A percentile compares a stretch with the other conserved stretches of the same genome.
Conservation (phyloP, 805 yeast genomes). For the Saccharomycopsis capsularis region DNA sequence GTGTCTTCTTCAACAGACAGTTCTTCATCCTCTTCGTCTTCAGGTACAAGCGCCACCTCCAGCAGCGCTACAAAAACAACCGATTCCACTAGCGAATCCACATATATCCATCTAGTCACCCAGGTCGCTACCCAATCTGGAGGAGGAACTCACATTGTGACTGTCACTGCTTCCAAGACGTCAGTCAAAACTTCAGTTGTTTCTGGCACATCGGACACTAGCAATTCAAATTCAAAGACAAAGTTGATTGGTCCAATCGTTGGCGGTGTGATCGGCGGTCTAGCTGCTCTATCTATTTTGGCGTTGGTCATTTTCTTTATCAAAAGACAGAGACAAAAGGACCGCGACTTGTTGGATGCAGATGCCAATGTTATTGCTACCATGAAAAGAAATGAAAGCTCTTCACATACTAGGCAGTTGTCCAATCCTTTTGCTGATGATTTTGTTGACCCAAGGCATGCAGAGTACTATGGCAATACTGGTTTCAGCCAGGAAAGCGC, state of each 20-base stretch:
- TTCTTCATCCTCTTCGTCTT: neutral
- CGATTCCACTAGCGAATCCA: conserved; percentile 4
- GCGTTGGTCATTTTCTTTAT: conserved; percentile 20
- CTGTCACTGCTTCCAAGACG: conserved; percentile 17
- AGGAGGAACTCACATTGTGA: conserved; percentile 19
- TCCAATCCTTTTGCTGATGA: conserved; percentile 22
- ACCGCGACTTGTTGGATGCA: conserved; percentile 22
- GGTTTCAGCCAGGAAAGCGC: neutral
- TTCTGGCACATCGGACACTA: neutral
- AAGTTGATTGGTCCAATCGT: conserved; percentile 22
- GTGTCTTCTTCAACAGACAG: neutral
- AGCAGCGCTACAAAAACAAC: conserved; percentile 6
- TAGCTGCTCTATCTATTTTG: conserved; percentile 19
- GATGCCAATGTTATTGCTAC: conserved; percentile 22
- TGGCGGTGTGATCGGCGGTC: conserved; percentile 22
- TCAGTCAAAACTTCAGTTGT: conserved; percentile 21
- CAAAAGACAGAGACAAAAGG: conserved; percentile 21
- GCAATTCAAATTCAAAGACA: conserved; percentile 13
- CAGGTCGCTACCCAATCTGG: conserved; percentile 16
- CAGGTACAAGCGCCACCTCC: neutral
- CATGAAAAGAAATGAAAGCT: conserved; percentile 17
- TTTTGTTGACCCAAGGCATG: conserved; percentile 14
- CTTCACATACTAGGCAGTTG: conserved; percentile 10
- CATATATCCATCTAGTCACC: conserved; percentile 17
- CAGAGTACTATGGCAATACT: conserved; percentile 2